phyloP scores from a whole-genome alignment of 768 basidiomycete genomes.

The Punctularia strigosozonata region DNA sequence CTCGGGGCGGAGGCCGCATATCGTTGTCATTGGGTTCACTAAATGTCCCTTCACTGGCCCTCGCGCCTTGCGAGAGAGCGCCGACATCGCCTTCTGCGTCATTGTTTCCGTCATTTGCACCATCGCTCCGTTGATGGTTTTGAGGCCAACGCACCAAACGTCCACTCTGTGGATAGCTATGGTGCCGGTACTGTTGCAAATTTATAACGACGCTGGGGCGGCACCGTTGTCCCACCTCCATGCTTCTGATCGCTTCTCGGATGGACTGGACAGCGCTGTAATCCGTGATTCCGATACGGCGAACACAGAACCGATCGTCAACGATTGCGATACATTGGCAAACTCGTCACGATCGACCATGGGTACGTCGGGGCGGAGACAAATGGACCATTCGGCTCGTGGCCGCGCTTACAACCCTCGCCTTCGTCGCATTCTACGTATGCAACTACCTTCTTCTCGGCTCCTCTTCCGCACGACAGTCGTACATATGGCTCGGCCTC shows the following conservation, averaged over 20 bases:
- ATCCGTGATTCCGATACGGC: background rate
- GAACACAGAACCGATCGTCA: background rate
- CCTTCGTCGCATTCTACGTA: background rate
- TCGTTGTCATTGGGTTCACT: background rate
- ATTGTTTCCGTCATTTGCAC: background rate
- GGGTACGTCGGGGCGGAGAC: background rate
- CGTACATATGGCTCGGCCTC: background rate
- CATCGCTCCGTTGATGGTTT: background rate
- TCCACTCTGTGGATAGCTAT: background rate
- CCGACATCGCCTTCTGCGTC: background rate
- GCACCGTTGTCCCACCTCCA: background rate
- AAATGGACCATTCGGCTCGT: background rate
- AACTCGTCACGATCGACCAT: background rate
- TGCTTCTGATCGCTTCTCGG: background rate
- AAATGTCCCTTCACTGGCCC: background rate
- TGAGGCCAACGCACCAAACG: background rate
- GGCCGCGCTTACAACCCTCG: background rate
- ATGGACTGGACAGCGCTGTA: background rate
- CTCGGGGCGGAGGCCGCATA: background rate
- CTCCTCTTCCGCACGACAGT: background rate
- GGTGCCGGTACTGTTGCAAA: background rate
- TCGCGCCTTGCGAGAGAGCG: background rate
- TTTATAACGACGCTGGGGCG: background rate
- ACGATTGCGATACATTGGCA: background rate
- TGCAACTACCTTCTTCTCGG: background rate